These are phyloP conservation scores for Nicotiana obtusifolia DNA, from an alignment of 257 asterid genomes.

Conservation along the genomic window DNA sequence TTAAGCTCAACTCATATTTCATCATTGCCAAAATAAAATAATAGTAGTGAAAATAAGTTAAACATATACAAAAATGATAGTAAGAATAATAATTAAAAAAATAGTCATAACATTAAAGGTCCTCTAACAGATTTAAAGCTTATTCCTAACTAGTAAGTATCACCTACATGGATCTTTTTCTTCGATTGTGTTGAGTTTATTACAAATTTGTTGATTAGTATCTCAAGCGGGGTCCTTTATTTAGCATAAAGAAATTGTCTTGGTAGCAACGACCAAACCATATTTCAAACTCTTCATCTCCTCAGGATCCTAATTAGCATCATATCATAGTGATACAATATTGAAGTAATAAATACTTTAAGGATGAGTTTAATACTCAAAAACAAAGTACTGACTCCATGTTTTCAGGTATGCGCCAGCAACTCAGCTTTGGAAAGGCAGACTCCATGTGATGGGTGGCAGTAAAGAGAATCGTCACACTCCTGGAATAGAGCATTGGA, in stretches of 20 bases:
- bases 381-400: not conserved
- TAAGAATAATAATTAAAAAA: too few species aligned
- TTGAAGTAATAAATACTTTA: not conserved
- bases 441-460: constrained; percentile 79
- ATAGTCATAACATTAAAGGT: too few species aligned
- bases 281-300: not conserved
- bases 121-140: too few species aligned
- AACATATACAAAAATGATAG: too few species aligned
- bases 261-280: constrained; percentile 8
- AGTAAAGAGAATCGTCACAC: constrained; percentile 79
- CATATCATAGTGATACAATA: not conserved
- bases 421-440: constrained; percentile 73
- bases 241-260: constrained; percentile 1
- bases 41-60: too few species aligned
- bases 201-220: not conserved
- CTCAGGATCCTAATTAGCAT: not conserved
- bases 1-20: too few species aligned
- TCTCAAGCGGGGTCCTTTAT: constrained; percentile 4
- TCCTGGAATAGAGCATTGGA: constrained; percentile 68
- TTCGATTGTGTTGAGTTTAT: too few species aligned
- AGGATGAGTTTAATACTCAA: not conserved
- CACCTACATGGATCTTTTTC: too few species aligned
- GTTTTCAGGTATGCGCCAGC: constrained; percentile 70
- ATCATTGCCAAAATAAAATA: too few species aligned
- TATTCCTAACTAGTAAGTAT: too few species aligned